Evolutionary conservation across 306 rosid genomes (phyloP), one percentile per base, ranked within the genome.

Genomic region (Glycine soja): DNA sequence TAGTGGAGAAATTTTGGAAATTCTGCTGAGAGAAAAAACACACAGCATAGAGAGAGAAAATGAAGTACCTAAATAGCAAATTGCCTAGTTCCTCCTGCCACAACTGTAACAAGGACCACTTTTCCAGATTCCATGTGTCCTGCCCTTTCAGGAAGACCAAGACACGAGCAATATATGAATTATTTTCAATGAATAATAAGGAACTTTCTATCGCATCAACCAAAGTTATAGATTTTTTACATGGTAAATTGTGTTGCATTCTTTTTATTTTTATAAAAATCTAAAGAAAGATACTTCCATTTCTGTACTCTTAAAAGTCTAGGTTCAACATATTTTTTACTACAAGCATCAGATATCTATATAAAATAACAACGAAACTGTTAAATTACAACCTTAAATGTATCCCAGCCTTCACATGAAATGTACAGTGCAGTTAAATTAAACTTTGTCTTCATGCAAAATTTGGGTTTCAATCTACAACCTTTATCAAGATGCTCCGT

Each of bases 381-480:
- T 84, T 84, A 93, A 69, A 89, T 78, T 45, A 94, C 92, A 59
- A 94, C 83, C 86, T 92, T 97, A 59, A 94, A 90, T 81, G 93
- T 87, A 53, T 81, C 86, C 75, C 98, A 94, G 57, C 80, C 90
- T 46, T 78, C 76, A 80, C 98, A 92, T 64, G 86, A 70, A 85
- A 92, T 79, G 83, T 94, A 92, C 58, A 94, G 70, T 38, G 97
- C 97, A 66, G 93, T 94, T 82, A 94, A 87, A 80, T 73, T 87
- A 85, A 94, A 94, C 82, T 82, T 86, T 45, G 91, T 83, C 88
- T 87, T 85, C 3, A 90, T 6, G 86, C 94, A 82, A 79, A 94
- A 94, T 63, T 10, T 81, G 54, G 98, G 98, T 72, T 81, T 92
- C 89, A 85, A 73, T 70, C 75, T 82, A 80, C 97, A 94, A 47